Base-by-base conservation (phyloP, 768 basidiomycete species). In the Brasilioporus rufonigricans region DNA sequence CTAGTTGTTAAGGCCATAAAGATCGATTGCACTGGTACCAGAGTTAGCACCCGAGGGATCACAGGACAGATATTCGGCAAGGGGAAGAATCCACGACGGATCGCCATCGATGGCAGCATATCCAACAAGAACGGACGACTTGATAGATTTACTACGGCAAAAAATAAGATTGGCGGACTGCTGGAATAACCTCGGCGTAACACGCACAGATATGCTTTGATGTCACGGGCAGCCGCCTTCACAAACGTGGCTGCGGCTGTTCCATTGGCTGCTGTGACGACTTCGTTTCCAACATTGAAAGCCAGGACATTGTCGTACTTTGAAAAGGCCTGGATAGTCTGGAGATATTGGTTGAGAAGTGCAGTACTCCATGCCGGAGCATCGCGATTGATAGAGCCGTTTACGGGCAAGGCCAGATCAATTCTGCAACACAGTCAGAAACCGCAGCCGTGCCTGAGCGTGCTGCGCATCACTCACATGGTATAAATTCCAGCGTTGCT, bases 1-100 rank as follows among this genome's bases (percentile, higher is more conserved):
- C 89, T 92, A 92, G 71, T 89, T 82, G 73, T 94, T 95, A 48
- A 95, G 73, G 35, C 94, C 94, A 60, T 85, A 96, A 12, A 97
- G 62, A 70, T 97, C 94, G 52, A 97, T 86, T 19, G 88, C 71
- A 14, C 82, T 81, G 9, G 76, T 67, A 51, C 78, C 85, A 10
- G 82, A 80, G 60, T 85, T 81, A 35, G 55, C 52, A 41, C 69
- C 72, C 10, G 79, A 73, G 6, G 79, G 74, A 61, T 91, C 89
- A 64, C 94, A 97, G 21, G 87, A 80, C 31, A 97, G 77, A 68
- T 85, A 97, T 63, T 85, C 79, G 10, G 93, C 91, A 33, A 94
- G 70, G 32, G 81, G 79, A 55, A 79, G 77, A 38, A 85, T 74
- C 79, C 83, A 93, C 33, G 71, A 68, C 14, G 81, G 63, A 39